These are phyloP conservation scores for Peronospora destructor DNA, from an alignment of 352 stramenopile species.

Conservation along the genomic window DNA sequence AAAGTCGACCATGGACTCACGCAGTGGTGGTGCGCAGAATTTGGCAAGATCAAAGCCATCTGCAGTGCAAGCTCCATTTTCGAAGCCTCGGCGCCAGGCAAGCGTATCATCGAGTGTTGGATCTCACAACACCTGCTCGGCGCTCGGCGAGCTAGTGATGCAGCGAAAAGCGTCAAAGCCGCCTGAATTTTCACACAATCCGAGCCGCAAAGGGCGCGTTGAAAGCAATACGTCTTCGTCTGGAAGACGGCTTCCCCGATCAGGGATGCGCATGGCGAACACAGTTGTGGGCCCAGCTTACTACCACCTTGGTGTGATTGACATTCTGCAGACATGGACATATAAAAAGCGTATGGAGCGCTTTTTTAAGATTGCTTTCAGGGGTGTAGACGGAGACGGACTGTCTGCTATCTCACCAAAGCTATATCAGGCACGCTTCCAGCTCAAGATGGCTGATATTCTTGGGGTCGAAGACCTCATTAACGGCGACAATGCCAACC, in stretches of 20 bases:
- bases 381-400: slow-evolving; percentile 67
- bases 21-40: slow-evolving; percentile 28
- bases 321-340: slow-evolving; percentile 89
- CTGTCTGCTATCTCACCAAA: slow-evolving; percentile 80
- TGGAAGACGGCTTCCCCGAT: slow-evolving; percentile 57
- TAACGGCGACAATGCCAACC: slow-evolving; percentile 30
- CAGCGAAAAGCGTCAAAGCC: slow-evolving; percentile 60
- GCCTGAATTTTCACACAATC: slow-evolving; percentile 26
- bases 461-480: slow-evolving; percentile 72
- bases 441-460: slow-evolving; percentile 83
- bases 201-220: slow-evolving; percentile 32
- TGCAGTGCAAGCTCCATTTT: slow-evolving; percentile 18
- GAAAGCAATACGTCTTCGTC: slow-evolving; percentile 71
- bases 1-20: slow-evolving; percentile 58
- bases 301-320: slow-evolving; percentile 88
- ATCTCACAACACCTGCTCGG: slow-evolving; percentile 14
- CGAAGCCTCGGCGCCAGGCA: slow-evolving; percentile 46
- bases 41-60: slow-evolving; percentile 26
- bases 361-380: slow-evolving; percentile 85
- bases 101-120: slow-evolving; percentile 52
- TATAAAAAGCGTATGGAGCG: slow-evolving; percentile 82
- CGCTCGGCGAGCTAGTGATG: slow-evolving; percentile 16
- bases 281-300: slow-evolving; percentile 83
- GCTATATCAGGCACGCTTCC: slow-evolving; percentile 81
- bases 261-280: slow-evolving; percentile 80